Base-by-base conservation (phyloP, 2,329 filamentous ascomycete genomes). In the Beauveria bassiana region DNA sequence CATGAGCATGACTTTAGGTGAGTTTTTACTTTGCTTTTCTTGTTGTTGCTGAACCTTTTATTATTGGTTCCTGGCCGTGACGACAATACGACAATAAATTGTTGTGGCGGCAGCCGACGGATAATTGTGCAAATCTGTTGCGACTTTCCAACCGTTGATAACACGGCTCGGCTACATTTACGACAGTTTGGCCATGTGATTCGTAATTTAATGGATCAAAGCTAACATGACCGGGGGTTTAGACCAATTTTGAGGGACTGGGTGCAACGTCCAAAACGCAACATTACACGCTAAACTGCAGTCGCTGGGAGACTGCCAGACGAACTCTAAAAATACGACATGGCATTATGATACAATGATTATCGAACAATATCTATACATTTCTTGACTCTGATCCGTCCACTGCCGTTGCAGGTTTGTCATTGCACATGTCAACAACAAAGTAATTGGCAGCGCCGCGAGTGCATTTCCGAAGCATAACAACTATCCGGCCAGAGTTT, bases 1-100 rank as follows among this genome's bases (percentile, higher is more conserved):
- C 78, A 86, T 87, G 82, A 88, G 85, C 78, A 88, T 89, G 86
- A 89, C 86, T 68, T 78, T 89, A 70, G 85, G 86, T 86, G 71
- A 75, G 81, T 80, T 34, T 80, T 34, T 18, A 14, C 34, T 45
- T 28, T 43, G 46, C n/a, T 40, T 28, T 31, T 20, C 18, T 34
- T 16, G n/a, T 53, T 51, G 2, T 10, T 6, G 3, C 12, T 50
- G 16, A 16, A 43, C 45, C 22, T 24, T 16, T 22, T 24, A 2
- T 22, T 24, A 2, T 5, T 47, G 12, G 12, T 22, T 47, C 45
- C 16, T 47, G 45, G 45, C 45, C 12, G 5, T 38, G 34, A 38
- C 34, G 34, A 12, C 34, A 38, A 16, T 38, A 16, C 12, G 12
- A 38, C 34, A 16, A 38, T 10, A 6, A 5, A 16, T 14, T 38